Conservation (phyloP, 176 grass and related monocot species). For the Bromus sterilis region DNA sequence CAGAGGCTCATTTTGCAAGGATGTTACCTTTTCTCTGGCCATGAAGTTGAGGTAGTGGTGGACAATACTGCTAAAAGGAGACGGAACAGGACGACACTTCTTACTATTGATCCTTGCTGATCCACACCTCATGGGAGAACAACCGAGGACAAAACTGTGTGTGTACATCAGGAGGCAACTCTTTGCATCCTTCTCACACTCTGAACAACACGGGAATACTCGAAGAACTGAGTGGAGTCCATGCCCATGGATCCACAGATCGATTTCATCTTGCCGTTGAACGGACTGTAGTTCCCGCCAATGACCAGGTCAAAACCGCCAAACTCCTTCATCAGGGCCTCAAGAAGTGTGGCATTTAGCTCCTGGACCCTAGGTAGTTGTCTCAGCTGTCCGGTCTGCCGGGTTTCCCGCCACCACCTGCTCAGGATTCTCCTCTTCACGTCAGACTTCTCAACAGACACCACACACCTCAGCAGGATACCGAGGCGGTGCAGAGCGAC, state of each 20-base stretch:
- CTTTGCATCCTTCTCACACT: not conserved
- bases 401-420: constrained; percentile 58
- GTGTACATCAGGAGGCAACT: not conserved
- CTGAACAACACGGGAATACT: not conserved
- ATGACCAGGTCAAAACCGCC: not conserved
- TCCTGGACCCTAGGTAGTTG: constrained; percentile 37
- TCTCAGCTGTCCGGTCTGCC: constrained; percentile 47
- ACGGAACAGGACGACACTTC: not conserved
- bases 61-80: not conserved
- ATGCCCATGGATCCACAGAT: not conserved
- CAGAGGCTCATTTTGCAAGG: not conserved
- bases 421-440: constrained; percentile 45
- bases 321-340: not conserved
- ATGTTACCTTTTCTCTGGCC: too few species aligned
- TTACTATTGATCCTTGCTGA: too few species aligned
- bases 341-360: not conserved
- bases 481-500: constrained; percentile 55
- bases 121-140: not conserved
- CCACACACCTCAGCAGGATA: constrained; percentile 49
- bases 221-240: not conserved
- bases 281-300: not conserved
- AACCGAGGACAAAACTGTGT: not conserved
- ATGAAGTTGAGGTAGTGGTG: too few species aligned
- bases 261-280: not conserved
- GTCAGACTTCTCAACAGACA: constrained; percentile 67